Conservation (phyloP, 495 filamentous ascomycete genomes). For the Penicillium canescens region DNA sequence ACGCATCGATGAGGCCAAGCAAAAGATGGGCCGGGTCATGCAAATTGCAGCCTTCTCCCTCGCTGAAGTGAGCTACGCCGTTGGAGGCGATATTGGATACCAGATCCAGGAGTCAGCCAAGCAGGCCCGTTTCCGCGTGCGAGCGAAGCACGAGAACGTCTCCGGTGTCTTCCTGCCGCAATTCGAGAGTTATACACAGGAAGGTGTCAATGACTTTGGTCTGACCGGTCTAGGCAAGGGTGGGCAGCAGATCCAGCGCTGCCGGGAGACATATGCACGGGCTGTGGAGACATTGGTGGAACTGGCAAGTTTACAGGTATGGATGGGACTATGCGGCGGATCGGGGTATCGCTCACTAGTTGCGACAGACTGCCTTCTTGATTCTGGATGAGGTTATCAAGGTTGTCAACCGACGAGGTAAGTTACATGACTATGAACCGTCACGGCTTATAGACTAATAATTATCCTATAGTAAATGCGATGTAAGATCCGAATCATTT, state of each 20-base stretch:
- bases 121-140: slow-evolving; percentile 84
- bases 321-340: slow-evolving; percentile 1
- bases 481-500: slow-evolving; percentile 60
- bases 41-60: slow-evolving; percentile 97
- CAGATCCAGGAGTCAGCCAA: slow-evolving; percentile 97
- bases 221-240: slow-evolving; percentile 96
- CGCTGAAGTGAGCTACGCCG: slow-evolving; percentile 96
- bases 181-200: slow-evolving; percentile 80
- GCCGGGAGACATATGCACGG: slow-evolving; percentile 94
- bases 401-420: slow-evolving; percentile 93
- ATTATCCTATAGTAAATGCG: slow-evolving; percentile 69
- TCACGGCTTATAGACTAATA: slow-evolving; percentile 24
- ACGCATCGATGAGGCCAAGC: slow-evolving; percentile 97
- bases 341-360: slow-evolving; percentile 3
- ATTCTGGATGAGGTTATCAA: slow-evolving; percentile 99
- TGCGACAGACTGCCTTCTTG: slow-evolving; percentile 82
- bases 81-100: slow-evolving; percentile 93
- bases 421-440: slow-evolving; percentile 17
- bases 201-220: slow-evolving; percentile 93
- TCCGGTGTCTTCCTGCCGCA: slow-evolving; percentile 91
- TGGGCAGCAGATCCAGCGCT: slow-evolving; percentile 93
- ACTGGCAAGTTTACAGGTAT: slow-evolving; percentile 85
- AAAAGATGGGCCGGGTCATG: slow-evolving; percentile 99
- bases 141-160: slow-evolving; percentile 97
- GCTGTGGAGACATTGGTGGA: slow-evolving; percentile 97